Percentiles rank a stretch among this genome's conserved stretches.
Evolutionary conservation across 2,329 filamentous ascomycete genomes (phyloP).

Genomic region (Zymoseptoria crescenta): DNA sequence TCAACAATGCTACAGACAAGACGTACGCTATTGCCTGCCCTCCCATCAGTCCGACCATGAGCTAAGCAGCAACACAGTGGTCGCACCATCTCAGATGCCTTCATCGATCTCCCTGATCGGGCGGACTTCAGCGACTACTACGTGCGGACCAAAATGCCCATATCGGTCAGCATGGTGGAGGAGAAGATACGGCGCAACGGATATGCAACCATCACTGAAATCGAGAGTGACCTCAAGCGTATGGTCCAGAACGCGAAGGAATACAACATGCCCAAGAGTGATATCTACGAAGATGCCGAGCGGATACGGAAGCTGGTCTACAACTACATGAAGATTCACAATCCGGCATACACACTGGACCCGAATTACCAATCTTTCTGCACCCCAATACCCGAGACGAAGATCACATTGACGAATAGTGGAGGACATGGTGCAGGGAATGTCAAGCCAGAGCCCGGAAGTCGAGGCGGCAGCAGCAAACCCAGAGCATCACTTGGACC

Average conservation of each 20-base stretch:
- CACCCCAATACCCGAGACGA: constrained; percentile 57
- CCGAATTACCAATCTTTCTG: constrained; percentile 62
- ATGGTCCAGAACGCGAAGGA: constrained; percentile 84
- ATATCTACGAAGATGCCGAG: constrained; percentile 75
- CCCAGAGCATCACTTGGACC: constrained; percentile 13
- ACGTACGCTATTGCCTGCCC: constrained; percentile 45
- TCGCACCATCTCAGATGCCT: constrained; percentile 65
- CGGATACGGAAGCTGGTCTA: constrained; percentile 77
- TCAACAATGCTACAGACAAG: constrained; percentile 73
- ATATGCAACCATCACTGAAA: constrained; percentile 62
- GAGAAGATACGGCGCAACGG: constrained; percentile 59
- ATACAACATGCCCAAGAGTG: constrained; percentile 65
- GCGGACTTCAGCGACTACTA: constrained; percentile 64
- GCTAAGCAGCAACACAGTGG: constrained; percentile 42
- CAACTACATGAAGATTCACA: constrained; percentile 79
- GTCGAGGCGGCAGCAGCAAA: constrained; percentile 12
- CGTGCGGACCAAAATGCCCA: constrained; percentile 64
- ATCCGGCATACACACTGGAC: constrained; percentile 67
- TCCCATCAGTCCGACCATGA: background rate
- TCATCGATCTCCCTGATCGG: constrained; percentile 57
- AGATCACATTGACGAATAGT: constrained; percentile 6
- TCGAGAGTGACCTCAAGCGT: constrained; percentile 81
- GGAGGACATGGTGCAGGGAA: constrained; percentile 11
- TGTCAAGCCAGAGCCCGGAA: constrained; percentile 20
- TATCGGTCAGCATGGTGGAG: constrained; percentile 71